A percentile compares a stretch with the other conserved stretches of the same genome.
phyloP scores from a whole-genome alignment of 352 stramenopile species.

The Phytophthora tentaculata region DNA sequence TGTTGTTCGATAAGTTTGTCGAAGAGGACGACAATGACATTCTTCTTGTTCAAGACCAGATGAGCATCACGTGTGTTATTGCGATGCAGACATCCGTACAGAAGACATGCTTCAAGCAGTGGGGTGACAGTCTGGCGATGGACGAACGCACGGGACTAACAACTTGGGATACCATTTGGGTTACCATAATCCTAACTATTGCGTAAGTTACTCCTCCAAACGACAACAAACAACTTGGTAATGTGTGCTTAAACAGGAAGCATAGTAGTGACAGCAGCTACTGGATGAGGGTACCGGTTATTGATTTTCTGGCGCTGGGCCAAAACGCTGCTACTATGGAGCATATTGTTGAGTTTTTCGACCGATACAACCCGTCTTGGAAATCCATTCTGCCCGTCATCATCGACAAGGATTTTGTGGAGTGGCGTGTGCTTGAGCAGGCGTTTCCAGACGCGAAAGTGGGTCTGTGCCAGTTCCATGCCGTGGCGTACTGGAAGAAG shows the following conservation, averaged over 20 bases:
- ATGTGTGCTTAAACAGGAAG: constrained; percentile 9
- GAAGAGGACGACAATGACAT: constrained; percentile 10
- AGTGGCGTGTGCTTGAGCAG: constrained; percentile 10
- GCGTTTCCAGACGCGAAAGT: constrained; percentile 8
- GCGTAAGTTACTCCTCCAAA: neutral
- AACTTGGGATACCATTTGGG: constrained; percentile 10
- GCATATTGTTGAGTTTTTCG: constrained; percentile 12
- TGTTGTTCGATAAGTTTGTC: constrained; percentile 7
- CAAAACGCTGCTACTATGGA: constrained; percentile 26
- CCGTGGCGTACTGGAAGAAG: constrained; percentile 15
- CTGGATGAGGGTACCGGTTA: constrained; percentile 20
- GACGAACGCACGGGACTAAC: constrained; percentile 1
- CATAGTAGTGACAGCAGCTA: constrained; percentile 25
- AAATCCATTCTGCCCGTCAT: neutral
- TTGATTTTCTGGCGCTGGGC: constrained; percentile 29
- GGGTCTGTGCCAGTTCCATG: constrained; percentile 15
- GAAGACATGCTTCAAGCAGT: neutral
- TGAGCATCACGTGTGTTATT: constrained; percentile 1
- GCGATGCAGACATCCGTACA: neutral
- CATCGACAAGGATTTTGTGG: constrained; percentile 31
- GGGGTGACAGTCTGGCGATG: neutral
- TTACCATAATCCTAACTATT: constrained; percentile 6
- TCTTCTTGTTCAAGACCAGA: neutral
- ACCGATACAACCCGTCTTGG: constrained; percentile 1
- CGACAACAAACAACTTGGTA: neutral